Base-by-base conservation (phyloP, 2,329 filamentous ascomycete species). In the Fusarium camptoceras region DNA sequence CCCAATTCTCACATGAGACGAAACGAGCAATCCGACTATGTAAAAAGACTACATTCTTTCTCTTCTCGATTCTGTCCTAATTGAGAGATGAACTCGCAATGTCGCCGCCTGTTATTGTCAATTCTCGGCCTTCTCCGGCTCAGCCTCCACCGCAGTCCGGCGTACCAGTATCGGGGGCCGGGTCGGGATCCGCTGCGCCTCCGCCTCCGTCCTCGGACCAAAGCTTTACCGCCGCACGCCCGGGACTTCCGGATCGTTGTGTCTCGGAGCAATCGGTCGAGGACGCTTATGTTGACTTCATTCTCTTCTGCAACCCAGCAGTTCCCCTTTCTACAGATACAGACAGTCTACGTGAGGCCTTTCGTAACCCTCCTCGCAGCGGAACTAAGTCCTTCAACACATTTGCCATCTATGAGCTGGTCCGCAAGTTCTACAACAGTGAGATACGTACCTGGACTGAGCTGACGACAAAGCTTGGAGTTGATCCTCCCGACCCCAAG, bases 381-480 rank as follows among this genome's bases (percentile, higher is more conserved):
- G 94, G 95, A 73, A 93, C 93, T 65, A 97, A 97, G 79, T 89
- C 85, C 63, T 98, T 97, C 77, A 92, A 89, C 75, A 92, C 92
- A 1, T 97, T 89, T 78, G 84, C 84, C 10, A 83, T 98, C 22
- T 97, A 90, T 77, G 87, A 93, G 75, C 85, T 98, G 55, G 93
- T 98, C 76, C 85, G 87, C 68, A 91, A 91, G 78, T 88, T 97
- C 55, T 92, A 97, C 70, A 83, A 84, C 24, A 94, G 93, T 76
- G 93, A 97, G 76, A 90, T 98, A 78, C 96, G 94, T 80, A 97
- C 94, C 0, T 98, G 94, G 94, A 93, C 92, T 42, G 93, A 97
- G 78, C 78, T 98, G 72, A 94, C 93, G 1, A 87, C 94, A 55
- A 91, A 92, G 74, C 83, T 98, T n/a, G 94, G 95, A 12, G 95